Percentiles rank a stretch among this genome's conserved stretches.
Conservation (phyloP, 495 filamentous ascomycete species). For the Podospora australis region DNA sequence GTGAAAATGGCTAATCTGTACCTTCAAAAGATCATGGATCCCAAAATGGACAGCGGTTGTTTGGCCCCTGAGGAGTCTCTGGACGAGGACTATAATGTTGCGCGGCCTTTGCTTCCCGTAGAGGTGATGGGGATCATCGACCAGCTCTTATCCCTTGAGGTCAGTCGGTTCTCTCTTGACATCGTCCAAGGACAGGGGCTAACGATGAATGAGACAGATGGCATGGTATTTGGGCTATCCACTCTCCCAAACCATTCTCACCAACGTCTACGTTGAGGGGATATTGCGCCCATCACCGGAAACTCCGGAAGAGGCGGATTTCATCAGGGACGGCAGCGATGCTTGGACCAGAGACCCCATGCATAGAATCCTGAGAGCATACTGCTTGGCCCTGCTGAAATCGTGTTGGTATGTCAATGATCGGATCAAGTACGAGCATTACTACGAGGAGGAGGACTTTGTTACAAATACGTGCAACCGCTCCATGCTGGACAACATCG, state of each 20-base stretch:
- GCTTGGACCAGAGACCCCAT: conserved; percentile 39
- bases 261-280: conserved; percentile 86
- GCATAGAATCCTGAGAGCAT: conserved; percentile 68
- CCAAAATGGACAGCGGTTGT: conserved; percentile 95
- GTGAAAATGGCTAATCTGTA: too few species aligned
- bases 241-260: conserved; percentile 89
- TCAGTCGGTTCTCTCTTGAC: conserved; percentile 39
- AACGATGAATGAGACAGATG: conserved; percentile 52
- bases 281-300: conserved; percentile 66
- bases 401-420: conserved; percentile 73
- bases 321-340: conserved; percentile 34
- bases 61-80: conserved; percentile 68
- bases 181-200: not conserved
- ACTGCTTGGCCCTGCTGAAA: conserved; percentile 80
- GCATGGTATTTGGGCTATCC: conserved; percentile 95
- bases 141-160: conserved; percentile 77
- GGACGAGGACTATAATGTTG: conserved; percentile 80
- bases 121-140: conserved; percentile 93
- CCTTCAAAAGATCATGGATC: conserved; percentile 94
- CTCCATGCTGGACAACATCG: conserved; percentile 59
- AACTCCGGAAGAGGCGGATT: conserved; percentile 63
- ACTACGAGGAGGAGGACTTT: conserved; percentile 97
- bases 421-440: conserved; percentile 68
- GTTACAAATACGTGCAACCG: conserved; percentile 83
- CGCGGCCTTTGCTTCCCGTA: conserved; percentile 59